Evolutionary conservation across 1,284 basidiomycete genomes (phyloP).

Genomic region (Ganoderma boninense): DNA sequence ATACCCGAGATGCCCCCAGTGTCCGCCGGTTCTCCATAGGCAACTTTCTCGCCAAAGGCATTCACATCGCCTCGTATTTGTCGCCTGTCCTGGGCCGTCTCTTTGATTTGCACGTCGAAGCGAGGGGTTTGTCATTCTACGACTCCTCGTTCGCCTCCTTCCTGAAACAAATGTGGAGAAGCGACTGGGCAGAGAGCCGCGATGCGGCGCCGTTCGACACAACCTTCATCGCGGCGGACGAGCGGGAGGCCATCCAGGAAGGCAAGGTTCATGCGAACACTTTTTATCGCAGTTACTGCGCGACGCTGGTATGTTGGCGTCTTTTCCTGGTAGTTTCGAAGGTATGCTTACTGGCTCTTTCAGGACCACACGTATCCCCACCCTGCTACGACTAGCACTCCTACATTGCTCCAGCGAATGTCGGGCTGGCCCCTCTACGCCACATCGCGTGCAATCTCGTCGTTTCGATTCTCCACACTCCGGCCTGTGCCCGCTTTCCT

Average conservation of each 20-base stretch:
- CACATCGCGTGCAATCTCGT: conserved; percentile 38
- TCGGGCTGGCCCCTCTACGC: conserved; percentile 36
- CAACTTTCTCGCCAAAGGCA: conserved; percentile 47
- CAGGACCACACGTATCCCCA: conserved; percentile 10
- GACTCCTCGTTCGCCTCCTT: conserved; percentile 46
- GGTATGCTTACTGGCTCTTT: neutral
- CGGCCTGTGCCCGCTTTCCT: conserved; percentile 48
- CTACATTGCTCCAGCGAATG: conserved; percentile 16
- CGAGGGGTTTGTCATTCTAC: conserved; percentile 49
- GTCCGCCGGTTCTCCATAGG: conserved; percentile 54
- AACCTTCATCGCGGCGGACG: conserved; percentile 55
- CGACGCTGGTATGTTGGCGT: conserved; percentile 46
- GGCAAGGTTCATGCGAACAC: conserved; percentile 47
- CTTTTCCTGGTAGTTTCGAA: neutral
- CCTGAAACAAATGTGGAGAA: conserved; percentile 51
- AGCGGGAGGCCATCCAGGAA: conserved; percentile 51
- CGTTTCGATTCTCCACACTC: conserved; percentile 49
- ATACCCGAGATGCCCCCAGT: conserved; percentile 49
- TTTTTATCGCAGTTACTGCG: conserved; percentile 54
- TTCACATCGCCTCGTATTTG: conserved; percentile 54
- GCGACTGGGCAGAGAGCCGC: conserved; percentile 57
- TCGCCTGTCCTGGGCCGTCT: conserved; percentile 49
- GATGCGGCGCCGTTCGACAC: conserved; percentile 59
- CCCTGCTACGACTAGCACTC: neutral
- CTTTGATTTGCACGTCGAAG: conserved; percentile 55